Evolutionary conservation across 768 basidiomycete species (phyloP).

Genomic region (Lentinula sp.): DNA sequence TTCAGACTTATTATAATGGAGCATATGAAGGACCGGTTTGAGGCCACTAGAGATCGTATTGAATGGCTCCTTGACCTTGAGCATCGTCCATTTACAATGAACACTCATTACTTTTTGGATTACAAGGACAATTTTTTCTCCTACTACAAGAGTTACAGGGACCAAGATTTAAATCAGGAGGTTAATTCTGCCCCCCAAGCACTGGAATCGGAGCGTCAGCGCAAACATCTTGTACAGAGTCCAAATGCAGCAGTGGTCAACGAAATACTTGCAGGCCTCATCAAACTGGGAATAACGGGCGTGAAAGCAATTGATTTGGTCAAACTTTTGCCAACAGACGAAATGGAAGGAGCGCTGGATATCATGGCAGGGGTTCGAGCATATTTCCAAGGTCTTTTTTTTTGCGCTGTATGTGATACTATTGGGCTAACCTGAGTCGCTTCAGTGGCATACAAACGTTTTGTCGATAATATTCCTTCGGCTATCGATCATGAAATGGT

Average conservation of each 20-base stretch:
- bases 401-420: neutral
- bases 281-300: constrained; percentile 31
- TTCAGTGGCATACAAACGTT: constrained; percentile 55
- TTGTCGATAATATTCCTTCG: constrained; percentile 50
- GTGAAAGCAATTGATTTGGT: constrained; percentile 36
- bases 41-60: constrained; percentile 32
- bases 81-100: constrained; percentile 42
- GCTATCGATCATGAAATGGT: constrained; percentile 54
- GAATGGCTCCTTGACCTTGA: constrained; percentile 47
- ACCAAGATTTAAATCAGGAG: constrained; percentile 20
- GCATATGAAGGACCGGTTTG: constrained; percentile 39
- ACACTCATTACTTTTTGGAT: constrained; percentile 43
- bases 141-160: constrained; percentile 39
- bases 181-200: constrained; percentile 18
- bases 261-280: constrained; percentile 18
- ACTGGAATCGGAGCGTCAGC: neutral
- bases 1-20: constrained; percentile 44
- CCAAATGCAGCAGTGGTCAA: neutral
- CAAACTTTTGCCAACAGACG: constrained; percentile 44
- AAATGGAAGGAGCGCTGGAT: constrained; percentile 45
- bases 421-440: neutral
- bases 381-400: constrained; percentile 66
- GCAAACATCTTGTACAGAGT: neutral
- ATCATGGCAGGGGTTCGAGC: constrained; percentile 73
- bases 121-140: constrained; percentile 45